Evolutionary conservation across 495 filamentous ascomycete genomes (phyloP), one percentile per base, ranked within the genome.

Genomic region (Lichina pygmaea): DNA sequence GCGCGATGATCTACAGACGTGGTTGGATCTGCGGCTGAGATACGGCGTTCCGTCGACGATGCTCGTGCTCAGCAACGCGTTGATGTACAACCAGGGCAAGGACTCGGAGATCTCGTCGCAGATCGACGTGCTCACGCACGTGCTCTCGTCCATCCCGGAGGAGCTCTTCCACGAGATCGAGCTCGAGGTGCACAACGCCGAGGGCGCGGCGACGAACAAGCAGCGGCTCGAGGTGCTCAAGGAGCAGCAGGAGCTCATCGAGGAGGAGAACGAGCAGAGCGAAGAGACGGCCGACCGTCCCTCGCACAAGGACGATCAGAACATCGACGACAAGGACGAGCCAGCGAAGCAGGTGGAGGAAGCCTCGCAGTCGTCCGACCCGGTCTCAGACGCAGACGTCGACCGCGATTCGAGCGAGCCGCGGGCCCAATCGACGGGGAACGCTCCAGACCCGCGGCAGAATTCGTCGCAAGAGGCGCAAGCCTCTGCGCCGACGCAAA

Each of bases 151-250:
- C 43, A 95, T 99, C 49, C 89, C 89, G 6, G 89, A 99, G 62
- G 89, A 99, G 59, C 72, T 99, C 37, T 95, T 89, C 77, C 89
- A 99, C 65, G 89, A 99, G 63, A 94, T 95, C 49, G 89, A 99
- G 60, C 78, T 99, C 33, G 91, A 95, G 65, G 86, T 95, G 30
- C 83, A 95, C 66, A 91, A 78, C 47, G 83, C 85, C 42, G 89
- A 99, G 64, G 89, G 89, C 47, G 89, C 86, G 9, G 91, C 89
- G 44, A 99, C 91, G 46, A 99, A 99, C 70, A 92, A 86, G 67
- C 89, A 99, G 64, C 78, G 89, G 55, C 73, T 99, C n/a, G 89
- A 99, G 67, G 89, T 99, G 7, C 70, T 99, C 54, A 91, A 83
- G 71, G 89, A 99, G 65, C 89, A 99, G 63, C 81, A 99, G 57